A percentile compares a stretch with the other conserved stretches of the same genome.
These are phyloP conservation scores for Terfezia claveryi DNA, from an alignment of 495 filamentous ascomycete species.

Conservation along the genomic window DNA sequence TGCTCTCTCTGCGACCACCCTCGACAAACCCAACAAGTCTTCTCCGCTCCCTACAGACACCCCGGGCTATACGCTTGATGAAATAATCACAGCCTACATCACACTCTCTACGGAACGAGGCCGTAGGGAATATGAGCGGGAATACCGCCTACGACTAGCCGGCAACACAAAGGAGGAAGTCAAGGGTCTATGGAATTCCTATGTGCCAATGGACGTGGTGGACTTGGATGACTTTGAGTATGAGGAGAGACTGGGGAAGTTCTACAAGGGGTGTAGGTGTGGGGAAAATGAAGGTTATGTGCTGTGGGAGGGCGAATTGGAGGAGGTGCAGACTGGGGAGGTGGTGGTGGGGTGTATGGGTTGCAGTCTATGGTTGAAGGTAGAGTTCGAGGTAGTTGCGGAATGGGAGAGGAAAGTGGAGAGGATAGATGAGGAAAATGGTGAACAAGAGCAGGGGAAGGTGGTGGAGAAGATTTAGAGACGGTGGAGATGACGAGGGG, in stretches of 20 bases:
- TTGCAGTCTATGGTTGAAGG: conserved; percentile 62
- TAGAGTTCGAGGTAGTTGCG: conserved; percentile 44
- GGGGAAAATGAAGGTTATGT: conserved; percentile 53
- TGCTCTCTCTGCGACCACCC: not conserved
- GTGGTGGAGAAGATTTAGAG: too few relatives aligned
- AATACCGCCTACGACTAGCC: conserved; percentile 8
- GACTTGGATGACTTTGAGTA: conserved; percentile 59
- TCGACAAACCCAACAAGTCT: conserved; percentile 4
- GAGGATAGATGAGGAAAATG: not conserved
- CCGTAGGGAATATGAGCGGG: conserved; percentile 41
- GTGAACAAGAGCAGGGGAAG: not conserved
- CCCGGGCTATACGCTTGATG: conserved; percentile 35
- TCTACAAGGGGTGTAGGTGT: conserved; percentile 58
- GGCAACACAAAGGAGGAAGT: not conserved
- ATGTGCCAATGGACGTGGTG: conserved; percentile 50
- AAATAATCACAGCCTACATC: conserved; percentile 56
- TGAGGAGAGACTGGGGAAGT: conserved; percentile 21
- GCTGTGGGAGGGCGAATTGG: conserved; percentile 47
- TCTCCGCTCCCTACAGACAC: conserved; percentile 19
- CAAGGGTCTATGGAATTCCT: conserved; percentile 26
- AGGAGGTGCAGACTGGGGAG: conserved; percentile 41
- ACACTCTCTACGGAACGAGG: conserved; percentile 37
- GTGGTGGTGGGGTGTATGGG: conserved; percentile 55
- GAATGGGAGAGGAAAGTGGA: conserved; percentile 10
- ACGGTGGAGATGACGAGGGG: too few relatives aligned